Evolutionary conservation across 2,329 filamentous ascomycete genomes (phyloP).

Genomic region (Trichoderma aggressivum): DNA sequence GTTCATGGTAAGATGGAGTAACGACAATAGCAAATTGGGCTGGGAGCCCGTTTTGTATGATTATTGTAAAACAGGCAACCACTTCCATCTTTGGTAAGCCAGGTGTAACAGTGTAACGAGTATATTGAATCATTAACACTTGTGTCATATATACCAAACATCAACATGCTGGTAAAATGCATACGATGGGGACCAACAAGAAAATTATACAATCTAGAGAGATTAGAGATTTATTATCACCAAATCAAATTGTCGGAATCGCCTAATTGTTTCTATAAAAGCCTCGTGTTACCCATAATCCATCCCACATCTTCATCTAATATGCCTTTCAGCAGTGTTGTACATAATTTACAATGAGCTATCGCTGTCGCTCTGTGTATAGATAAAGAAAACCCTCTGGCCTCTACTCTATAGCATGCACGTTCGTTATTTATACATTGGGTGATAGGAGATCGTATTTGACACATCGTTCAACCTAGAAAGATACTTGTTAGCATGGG

Average conservation of each 20-base stretch:
- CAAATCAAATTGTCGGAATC: not conserved
- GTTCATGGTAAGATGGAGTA: not conserved
- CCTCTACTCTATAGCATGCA: not conserved
- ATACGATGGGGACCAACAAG: not conserved
- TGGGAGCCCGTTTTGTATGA: not conserved
- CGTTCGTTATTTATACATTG: constrained; percentile 60
- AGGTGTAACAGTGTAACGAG: not conserved
- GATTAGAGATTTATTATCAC: not conserved
- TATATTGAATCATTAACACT: not conserved
- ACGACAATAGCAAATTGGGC: not conserved
- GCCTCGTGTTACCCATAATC: not conserved
- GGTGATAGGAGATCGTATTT: constrained; percentile 86
- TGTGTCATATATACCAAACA: not conserved
- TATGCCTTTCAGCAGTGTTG: not conserved
- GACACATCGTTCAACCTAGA: constrained; percentile 78
- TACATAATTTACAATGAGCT: not conserved
- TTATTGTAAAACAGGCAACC: not conserved
- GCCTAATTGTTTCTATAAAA: not conserved
- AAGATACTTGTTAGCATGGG: not conserved
- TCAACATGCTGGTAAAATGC: too few species aligned
- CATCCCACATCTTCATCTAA: not conserved
- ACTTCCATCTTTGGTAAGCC: not conserved
- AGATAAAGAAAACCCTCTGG: not conserved
- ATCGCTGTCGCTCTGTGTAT: not conserved
- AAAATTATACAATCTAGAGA: not conserved